Conservation (phyloP, 2,329 filamentous ascomycete genomes). For the Stagonosporopsis cucurbitacearum region DNA sequence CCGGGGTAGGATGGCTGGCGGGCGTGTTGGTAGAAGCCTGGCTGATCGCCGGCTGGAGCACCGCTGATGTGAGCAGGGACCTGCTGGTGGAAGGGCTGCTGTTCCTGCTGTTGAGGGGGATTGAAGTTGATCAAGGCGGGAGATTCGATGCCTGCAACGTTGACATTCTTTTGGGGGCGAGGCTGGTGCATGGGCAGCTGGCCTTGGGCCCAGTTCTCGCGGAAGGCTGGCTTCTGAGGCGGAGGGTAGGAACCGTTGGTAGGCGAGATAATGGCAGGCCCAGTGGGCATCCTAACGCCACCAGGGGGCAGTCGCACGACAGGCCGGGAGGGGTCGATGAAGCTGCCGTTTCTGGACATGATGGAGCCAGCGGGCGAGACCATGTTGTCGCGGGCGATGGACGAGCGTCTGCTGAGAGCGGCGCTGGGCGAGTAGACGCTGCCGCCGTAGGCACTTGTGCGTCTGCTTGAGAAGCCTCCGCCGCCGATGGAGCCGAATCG, state of each 20-base stretch:
- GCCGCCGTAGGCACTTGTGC: slow-evolving; percentile 82
- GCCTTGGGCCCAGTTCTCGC: slow-evolving; percentile 63
- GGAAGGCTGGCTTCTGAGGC: slow-evolving; percentile 62
- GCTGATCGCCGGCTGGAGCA: slow-evolving; percentile 54
- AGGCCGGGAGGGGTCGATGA: slow-evolving; percentile 67
- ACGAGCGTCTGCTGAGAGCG: slow-evolving; percentile 87
- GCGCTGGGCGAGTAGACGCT: slow-evolving; percentile 87
- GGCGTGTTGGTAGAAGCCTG: slow-evolving; percentile 64
- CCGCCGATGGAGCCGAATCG: slow-evolving; percentile 70
- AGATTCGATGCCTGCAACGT: slow-evolving; percentile 89
- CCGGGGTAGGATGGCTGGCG: slow-evolving; percentile 73
- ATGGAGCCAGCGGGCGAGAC: slow-evolving; percentile 82
- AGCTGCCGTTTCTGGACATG: slow-evolving; percentile 69
- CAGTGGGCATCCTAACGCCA: slow-evolving; percentile 47
- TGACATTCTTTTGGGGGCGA: slow-evolving; percentile 91
- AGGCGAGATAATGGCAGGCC: slow-evolving; percentile 40
- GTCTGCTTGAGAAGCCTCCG: slow-evolving; percentile 72
- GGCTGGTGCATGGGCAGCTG: slow-evolving; percentile 88
- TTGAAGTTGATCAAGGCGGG: slow-evolving; percentile 69
- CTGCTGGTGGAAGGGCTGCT: slow-evolving; percentile 93
- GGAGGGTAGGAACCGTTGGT: slow-evolving; percentile 54
- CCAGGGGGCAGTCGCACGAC: slow-evolving; percentile 83
- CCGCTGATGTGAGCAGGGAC: slow-evolving; percentile 77
- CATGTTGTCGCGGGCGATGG: slow-evolving; percentile 71
- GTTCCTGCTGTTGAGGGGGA: slow-evolving; percentile 69